These are phyloP conservation scores for Pythium coloratum DNA, from an alignment of 352 stramenopile genomes.

Conservation along the genomic window DNA sequence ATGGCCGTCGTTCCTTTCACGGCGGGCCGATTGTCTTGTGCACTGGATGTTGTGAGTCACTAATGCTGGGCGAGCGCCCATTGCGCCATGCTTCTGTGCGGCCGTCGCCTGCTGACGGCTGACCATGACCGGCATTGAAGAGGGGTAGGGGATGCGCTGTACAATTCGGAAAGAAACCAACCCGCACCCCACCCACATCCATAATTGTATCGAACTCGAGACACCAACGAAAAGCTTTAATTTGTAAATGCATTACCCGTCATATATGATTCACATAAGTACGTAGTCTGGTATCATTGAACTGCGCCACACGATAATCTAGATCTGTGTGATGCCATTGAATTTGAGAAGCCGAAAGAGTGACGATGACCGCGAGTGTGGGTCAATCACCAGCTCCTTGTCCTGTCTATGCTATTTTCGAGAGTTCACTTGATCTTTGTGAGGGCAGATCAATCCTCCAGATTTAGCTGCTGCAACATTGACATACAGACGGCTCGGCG, in stretches of 20 bases:
- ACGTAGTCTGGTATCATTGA: background rate
- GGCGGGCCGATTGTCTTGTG: background rate
- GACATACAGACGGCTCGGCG: slow-evolving; percentile 5
- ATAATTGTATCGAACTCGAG: background rate
- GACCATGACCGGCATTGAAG: background rate
- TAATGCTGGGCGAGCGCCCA: background rate
- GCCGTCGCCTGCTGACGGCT: background rate
- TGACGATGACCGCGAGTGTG: background rate
- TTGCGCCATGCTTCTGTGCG: slow-evolving; percentile 2
- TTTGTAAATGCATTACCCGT: background rate
- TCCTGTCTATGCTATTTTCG: background rate
- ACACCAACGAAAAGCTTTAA: background rate
- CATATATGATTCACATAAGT: background rate
- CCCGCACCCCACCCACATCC: background rate
- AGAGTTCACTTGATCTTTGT: background rate
- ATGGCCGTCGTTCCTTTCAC: background rate
- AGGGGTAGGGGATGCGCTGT: slow-evolving; percentile 1
- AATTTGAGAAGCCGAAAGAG: slow-evolving; percentile 4
- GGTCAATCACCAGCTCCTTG: background rate
- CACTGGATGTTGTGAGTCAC: background rate
- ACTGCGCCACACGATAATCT: background rate
- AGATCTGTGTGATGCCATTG: slow-evolving; percentile 6
- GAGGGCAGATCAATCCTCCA: background rate
- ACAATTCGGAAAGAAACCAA: background rate
- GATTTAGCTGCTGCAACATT: slow-evolving; percentile 4